phyloP scores from a whole-genome alignment of 805 yeast species.

The Yueomyces sinensis region DNA sequence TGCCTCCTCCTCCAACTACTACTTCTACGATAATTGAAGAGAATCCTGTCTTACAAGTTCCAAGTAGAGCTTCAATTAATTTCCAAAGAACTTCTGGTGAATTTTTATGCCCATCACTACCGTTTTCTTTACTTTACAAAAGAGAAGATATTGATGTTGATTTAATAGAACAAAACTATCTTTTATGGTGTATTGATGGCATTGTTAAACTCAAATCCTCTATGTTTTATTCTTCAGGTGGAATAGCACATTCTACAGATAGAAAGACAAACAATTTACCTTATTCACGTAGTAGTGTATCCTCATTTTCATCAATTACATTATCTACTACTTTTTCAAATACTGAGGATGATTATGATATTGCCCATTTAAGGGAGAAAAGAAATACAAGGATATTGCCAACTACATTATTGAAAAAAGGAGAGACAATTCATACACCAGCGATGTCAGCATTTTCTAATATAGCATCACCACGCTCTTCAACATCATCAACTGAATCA shows the following conservation, averaged over 20 bases:
- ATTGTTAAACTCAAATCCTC: conserved; percentile 2
- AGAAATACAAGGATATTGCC: not conserved
- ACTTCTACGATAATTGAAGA: too few species aligned
- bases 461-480: too few species aligned
- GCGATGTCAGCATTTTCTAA: too few species aligned
- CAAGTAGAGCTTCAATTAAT: too few species aligned
- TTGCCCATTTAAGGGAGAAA: too few species aligned
- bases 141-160: conserved; percentile 15
- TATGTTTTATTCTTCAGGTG: not conserved
- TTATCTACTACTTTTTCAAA: not conserved
- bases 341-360: too few species aligned
- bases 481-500: not conserved
- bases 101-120: conserved; percentile 2
- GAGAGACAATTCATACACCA: too few species aligned
- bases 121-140: conserved; percentile 12
- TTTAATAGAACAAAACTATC: conserved; percentile 4
- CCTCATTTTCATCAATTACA: not conserved
- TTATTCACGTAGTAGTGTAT: not conserved
- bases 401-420: not conserved
- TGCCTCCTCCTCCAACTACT: too few species aligned
- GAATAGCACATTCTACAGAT: not conserved
- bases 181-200: conserved; percentile 19
- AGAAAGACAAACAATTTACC: too few species aligned
- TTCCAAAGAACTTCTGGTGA: too few species aligned
- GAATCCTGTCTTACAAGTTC: too few species aligned